Base-by-base conservation (phyloP, 2,329 filamentous ascomycete species). In the Talaromyces sp. region DNA sequence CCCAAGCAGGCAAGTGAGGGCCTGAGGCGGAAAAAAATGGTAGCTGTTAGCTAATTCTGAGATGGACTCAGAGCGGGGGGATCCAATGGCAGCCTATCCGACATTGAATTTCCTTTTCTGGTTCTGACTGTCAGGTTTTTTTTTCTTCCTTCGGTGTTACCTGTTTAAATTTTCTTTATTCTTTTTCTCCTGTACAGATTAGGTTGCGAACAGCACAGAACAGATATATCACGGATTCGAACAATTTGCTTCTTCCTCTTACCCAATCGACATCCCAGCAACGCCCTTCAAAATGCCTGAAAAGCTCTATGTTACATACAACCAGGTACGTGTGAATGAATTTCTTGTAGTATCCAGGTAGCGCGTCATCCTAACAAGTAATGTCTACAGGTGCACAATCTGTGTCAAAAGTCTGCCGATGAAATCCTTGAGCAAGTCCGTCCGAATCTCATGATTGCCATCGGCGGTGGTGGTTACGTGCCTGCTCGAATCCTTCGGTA, bases 361-460 rank as follows among this genome's bases (percentile, higher is more conserved):
- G 9, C 58, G 47, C 60, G 54, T 64, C n/a, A 24, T 41, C 9
- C 39, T 37, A 52, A 67, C 31, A 31, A 48, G 61, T 31, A 65
- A 63, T 69, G 9, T 41, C 14, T 59, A 3, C 74, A 98, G 93
- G 90, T 99, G 75, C 95, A 99, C 87, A 96, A 97, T 82, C 87
- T 98, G 76, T 99, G 95, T 84, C 91, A 97, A 82, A 85, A 90
- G 76, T 88, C 92, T 19, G 95, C 93, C 45, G 85, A 87, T 69
- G 83, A 84, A 72, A 96, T 98, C 77, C 88, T 99, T 72, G 83
- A 88, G 76, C 87, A 91, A 16, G 93, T 97, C 84, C 86, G 92
- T 77, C 95, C 95, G 45, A 92, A 97, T 79, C 90, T 99, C 72
- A 97, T 99, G 86, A 96, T 99, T 79, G 95, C 95, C 76, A 98